Conservation (phyloP, 2,329 filamentous ascomycete species). For the Teratosphaeria gauchensis region DNA sequence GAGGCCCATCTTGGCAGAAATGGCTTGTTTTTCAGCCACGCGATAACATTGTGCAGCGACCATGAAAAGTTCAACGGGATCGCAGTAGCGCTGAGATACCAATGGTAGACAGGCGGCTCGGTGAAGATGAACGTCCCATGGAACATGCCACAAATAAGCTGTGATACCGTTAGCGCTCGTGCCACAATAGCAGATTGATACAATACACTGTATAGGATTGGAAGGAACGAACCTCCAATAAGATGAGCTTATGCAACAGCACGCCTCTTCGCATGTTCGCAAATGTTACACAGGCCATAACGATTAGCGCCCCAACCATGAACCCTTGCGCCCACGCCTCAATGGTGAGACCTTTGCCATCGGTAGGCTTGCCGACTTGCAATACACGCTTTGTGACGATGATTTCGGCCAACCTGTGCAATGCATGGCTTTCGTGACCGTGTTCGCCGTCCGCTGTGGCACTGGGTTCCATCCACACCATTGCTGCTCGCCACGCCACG, state of each 20-base stretch:
- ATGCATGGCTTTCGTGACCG: not conserved
- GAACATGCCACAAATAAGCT: conserved; percentile 37
- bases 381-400: conserved; percentile 6
- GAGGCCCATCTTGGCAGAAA: conserved; percentile 39
- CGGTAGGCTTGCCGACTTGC: conserved; percentile 18
- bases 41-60: conserved; percentile 56
- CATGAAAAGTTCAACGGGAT: conserved; percentile 48
- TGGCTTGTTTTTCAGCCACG: conserved; percentile 57
- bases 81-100: conserved; percentile 53
- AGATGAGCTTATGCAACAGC: conserved; percentile 41
- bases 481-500: not conserved
- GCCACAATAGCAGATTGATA: not conserved
- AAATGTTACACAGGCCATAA: conserved; percentile 40
- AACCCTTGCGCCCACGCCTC: conserved; percentile 24
- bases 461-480: not conserved
- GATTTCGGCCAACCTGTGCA: not conserved
- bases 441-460: not conserved
- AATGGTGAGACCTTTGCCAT: conserved; percentile 15
- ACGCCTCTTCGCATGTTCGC: conserved; percentile 41
- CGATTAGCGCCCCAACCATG: conserved; percentile 32
- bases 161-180: not conserved
- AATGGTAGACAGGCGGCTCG: conserved; percentile 47
- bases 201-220: not conserved
- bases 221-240: conserved; percentile 39
- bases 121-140: conserved; percentile 52